Percentiles rank a stretch among this genome's conserved stretches.
These are phyloP conservation scores for Coemansia sp. DNA, from an alignment of 192 early-diverging fungal genomes.

Conservation along the genomic window DNA sequence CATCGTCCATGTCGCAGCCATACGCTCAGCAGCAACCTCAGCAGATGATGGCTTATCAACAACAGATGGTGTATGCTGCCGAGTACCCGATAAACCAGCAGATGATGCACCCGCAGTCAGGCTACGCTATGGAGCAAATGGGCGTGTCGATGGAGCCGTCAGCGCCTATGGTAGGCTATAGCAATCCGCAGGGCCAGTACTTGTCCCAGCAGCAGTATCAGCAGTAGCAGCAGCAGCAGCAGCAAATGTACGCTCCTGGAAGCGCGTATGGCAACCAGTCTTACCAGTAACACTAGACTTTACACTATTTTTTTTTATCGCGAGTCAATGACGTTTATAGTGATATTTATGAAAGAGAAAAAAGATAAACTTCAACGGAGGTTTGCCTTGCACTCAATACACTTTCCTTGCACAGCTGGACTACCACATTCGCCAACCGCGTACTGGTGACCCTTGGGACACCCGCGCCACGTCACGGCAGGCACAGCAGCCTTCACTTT, in stretches of 20 bases:
- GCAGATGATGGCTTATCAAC: slow-evolving; percentile 8
- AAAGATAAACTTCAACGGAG: neutral
- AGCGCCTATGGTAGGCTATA: slow-evolving; percentile 20
- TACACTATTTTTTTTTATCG: neutral
- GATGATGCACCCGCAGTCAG: slow-evolving; percentile 14
- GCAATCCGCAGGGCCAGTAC: slow-evolving; percentile 23
- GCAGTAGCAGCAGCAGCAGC: slow-evolving; percentile 22
- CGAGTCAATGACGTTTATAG: neutral
- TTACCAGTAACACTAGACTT: slow-evolving; percentile 6
- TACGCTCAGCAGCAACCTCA: slow-evolving; percentile 22
- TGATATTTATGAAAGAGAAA: neutral
- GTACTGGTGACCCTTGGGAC: slow-evolving; percentile 27
- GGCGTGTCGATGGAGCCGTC: slow-evolving; percentile 27
- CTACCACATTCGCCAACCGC: slow-evolving; percentile 48
- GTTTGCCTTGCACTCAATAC: neutral
- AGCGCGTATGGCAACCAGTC: slow-evolving; percentile 29
- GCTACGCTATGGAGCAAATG: slow-evolving; percentile 6
- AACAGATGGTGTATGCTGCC: neutral
- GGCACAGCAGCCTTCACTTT: slow-evolving; percentile 35
- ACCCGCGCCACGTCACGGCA: slow-evolving; percentile 24
- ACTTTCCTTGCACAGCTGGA: slow-evolving; percentile 20
- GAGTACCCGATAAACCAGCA: slow-evolving; percentile 6
- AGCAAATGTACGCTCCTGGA: slow-evolving; percentile 47
- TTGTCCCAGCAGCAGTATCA: slow-evolving; percentile 4
- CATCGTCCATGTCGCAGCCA: slow-evolving; percentile 15